phyloP scores from a whole-genome alignment of 2,329 filamentous ascomycete species.

The Talaromyces atroroseus region DNA sequence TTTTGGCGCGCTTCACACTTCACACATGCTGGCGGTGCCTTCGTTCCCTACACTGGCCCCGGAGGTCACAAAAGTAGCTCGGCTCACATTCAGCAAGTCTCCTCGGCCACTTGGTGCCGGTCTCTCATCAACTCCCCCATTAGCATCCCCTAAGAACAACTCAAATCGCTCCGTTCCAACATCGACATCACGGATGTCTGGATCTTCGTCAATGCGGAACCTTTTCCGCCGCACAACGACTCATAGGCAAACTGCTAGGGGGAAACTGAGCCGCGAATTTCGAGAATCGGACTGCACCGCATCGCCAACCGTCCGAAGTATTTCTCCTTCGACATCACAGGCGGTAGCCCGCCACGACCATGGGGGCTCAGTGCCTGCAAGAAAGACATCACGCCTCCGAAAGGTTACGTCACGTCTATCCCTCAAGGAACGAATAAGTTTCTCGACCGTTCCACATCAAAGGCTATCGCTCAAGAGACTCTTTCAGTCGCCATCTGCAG shows the following conservation, averaged over 20 bases:
- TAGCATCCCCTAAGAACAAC: neutral
- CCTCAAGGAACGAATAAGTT: constrained; percentile 22
- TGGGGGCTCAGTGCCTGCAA: constrained; percentile 11
- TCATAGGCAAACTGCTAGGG: neutral
- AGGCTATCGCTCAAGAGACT: constrained; percentile 17
- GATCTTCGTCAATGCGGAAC: constrained; percentile 4
- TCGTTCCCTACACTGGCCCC: constrained; percentile 10
- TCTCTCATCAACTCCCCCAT: constrained; percentile 14
- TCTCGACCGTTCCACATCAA: constrained; percentile 20
- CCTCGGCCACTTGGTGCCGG: constrained; percentile 3
- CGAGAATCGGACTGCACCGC: neutral
- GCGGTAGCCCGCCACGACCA: neutral
- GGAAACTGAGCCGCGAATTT: neutral
- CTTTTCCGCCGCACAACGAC: constrained; percentile 25
- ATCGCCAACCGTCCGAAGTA: neutral
- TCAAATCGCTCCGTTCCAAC: constrained; percentile 16
- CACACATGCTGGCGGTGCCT: constrained; percentile 9
- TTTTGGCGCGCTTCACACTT: constrained; percentile 5
- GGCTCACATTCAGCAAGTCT: neutral
- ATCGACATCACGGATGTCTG: constrained; percentile 3
- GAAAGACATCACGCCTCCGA: constrained; percentile 14
- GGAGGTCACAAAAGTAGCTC: neutral
- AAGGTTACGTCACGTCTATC: constrained; percentile 21
- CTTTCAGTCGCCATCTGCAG: constrained; percentile 22
- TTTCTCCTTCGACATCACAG: neutral